A percentile compares a stretch with the other conserved stretches of the same genome.
These are phyloP conservation scores for Xerocomus brunneocitrinus DNA, from an alignment of 768 basidiomycete species.

Conservation along the genomic window DNA sequence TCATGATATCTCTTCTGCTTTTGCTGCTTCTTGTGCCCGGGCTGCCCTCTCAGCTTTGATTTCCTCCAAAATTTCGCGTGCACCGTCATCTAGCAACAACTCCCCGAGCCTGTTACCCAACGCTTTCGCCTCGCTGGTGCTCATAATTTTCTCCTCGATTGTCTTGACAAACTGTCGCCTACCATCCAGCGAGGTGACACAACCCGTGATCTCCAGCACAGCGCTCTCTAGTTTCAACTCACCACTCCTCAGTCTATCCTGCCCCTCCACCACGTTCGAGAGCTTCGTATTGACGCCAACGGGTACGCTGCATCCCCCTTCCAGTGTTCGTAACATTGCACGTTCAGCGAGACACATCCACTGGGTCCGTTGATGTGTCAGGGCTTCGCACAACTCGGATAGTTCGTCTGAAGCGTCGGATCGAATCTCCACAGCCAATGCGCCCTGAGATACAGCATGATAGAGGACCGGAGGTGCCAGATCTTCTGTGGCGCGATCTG, in stretches of 20 bases:
- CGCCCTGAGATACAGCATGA: constrained; percentile 93
- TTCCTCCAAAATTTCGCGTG: constrained; percentile 74
- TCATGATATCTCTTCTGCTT: constrained; percentile 17
- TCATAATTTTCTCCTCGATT: constrained; percentile 47
- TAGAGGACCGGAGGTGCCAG: constrained; percentile 71
- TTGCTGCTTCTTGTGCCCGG: constrained; percentile 40
- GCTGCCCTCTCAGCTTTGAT: constrained; percentile 65
- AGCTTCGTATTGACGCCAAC: constrained; percentile 73
- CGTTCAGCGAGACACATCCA: constrained; percentile 83
- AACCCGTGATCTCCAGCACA: constrained; percentile 63
- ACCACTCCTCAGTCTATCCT: constrained; percentile 30
- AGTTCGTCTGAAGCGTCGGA: constrained; percentile 55
- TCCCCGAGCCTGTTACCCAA: constrained; percentile 66
- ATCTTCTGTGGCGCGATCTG: constrained; percentile 70
- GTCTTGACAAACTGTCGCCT: constrained; percentile 64
- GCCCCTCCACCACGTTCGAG: constrained; percentile 28
- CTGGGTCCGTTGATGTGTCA: constrained; percentile 75
- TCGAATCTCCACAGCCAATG: constrained; percentile 83
- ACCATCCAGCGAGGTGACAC: constrained; percentile 83
- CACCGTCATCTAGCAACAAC: constrained; percentile 64
- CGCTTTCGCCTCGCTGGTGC: constrained; percentile 56
- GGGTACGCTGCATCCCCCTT: constrained; percentile 97
- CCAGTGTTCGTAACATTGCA: constrained; percentile 80
- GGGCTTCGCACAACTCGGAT: constrained; percentile 54
- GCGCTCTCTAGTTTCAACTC: constrained; percentile 30